These are phyloP conservation scores for Phytomonas sp. DNA, from an alignment of 208 protist species.

Conservation along the genomic window DNA sequence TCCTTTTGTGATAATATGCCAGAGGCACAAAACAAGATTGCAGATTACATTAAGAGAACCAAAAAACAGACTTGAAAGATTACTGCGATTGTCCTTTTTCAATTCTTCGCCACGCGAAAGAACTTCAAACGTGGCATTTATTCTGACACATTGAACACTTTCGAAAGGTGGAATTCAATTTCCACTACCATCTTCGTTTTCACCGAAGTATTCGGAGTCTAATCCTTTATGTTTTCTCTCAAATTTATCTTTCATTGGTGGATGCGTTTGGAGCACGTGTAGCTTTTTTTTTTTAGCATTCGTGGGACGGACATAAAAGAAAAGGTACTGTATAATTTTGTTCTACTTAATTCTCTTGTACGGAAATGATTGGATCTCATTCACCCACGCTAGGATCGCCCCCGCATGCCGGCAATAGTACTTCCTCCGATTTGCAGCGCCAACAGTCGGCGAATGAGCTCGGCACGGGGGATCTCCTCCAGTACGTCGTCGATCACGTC, in stretches of 20 bases:
- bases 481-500: slow-evolving; percentile 73
- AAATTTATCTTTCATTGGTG: slow-evolving; percentile 1
- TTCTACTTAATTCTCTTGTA: slow-evolving; percentile 9
- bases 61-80: neutral
- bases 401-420: no score
- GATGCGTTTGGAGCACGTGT: slow-evolving; percentile 5
- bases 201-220: neutral
- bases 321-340: slow-evolving; percentile 2
- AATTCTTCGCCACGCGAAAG: neutral
- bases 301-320: neutral
- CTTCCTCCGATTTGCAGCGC: neutral
- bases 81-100: neutral
- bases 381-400: no score
- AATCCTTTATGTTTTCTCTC: slow-evolving; percentile 10
- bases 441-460: slow-evolving; percentile 22
- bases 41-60: neutral
- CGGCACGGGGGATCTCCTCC: slow-evolving; percentile 55
- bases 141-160: neutral
- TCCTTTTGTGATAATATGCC: neutral
- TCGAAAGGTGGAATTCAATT: neutral
- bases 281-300: slow-evolving; percentile 13
- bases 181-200: neutral
- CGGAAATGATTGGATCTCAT: neutral
- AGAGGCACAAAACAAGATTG: neutral
- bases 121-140: neutral